Base-by-base conservation (phyloP, 345 rosid genomes). In the Pugionium cornutum region DNA sequence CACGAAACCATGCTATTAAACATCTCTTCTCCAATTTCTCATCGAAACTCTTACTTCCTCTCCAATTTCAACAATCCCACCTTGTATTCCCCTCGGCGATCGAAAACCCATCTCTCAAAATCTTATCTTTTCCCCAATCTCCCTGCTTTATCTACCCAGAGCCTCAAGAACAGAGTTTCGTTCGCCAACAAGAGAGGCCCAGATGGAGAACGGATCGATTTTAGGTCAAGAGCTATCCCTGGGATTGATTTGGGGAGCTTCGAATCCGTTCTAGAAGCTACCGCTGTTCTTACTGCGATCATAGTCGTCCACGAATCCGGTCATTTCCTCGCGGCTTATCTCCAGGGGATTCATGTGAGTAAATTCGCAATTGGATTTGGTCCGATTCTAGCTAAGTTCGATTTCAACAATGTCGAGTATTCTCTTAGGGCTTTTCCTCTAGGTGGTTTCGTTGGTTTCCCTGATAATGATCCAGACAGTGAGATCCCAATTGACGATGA, bases 291-390 rank as follows among this genome's bases (percentile, higher is more conserved):
- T 71, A 89, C 98, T 0, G 86, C 97, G 46, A 92, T 92, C 53
- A 83, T 92, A 50, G 79, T 92, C 46, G 98, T 88, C 40, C 98
- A 89, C 29, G 98, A 89, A 55, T 76, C 83, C 29, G 97, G 97
- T 59, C 99, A 92, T 64, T 94, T 92, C 64, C 83, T 94, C 4
- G 99, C 99, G 43, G 97, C 99, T 50, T 72, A 58, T 73, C 96
- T 92, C 2, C 99, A 94, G 64, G 98, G 99, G 37, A 94, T 92
- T 41, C 98, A 84, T 80, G 96, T 94, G 65, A 94, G 97, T 84
- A 89, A 94, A 76, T 94, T 94, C 76, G 84, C 99, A 0, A 82
- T 94, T 64, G 99, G 96, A 68, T 92, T 94, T 68, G 97, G 99
- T 83, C 97, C 97, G 7, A 75, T 88, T 68, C 73, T 94, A 57